Base-by-base conservation (phyloP, 1,139 yeast genomes). In the Petasospora rhodanensis region DNA sequence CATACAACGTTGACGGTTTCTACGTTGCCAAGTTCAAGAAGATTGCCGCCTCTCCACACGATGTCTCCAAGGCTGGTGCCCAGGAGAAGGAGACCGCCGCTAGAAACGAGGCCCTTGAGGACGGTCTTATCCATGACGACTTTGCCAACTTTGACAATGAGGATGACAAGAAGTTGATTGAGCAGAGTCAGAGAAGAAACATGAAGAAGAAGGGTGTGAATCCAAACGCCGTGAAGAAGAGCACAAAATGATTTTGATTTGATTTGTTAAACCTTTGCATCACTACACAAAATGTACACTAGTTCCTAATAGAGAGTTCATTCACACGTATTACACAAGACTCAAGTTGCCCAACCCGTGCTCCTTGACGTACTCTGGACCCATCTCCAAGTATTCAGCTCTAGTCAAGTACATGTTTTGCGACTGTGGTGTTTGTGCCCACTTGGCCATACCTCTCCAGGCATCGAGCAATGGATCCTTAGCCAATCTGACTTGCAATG, bases 1-100 rank as follows among this genome's bases (percentile, higher is more conserved):
- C 95, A 20, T 91, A 91, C 59, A 93, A 93, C 59, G 98, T 93
- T 35, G 99, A 93, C 63, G 99, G 99, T 22, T 93, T 93, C 70
- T 93, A 69, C 59, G 98, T 93, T 41, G 98, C 99, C 40, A 91
- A 91, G 58, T 85, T 93, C 68, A 78, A 85, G 64, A 93, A 93
- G 73, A 79, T 76, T 45, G 95, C 91, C 2, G 70, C 96, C 40
- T 79, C 94, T 42, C 81, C 89, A 31, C 85, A 79, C 49, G 93
- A 82, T 61, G 73, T 77, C 38, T 78, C 89, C 42, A 84, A 82
- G 65, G 89, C 93, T 7, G 91, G 95, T 48, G 95, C 96, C 27
- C 73, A 71, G 54, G 96, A 85, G 62, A 85, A 85, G 68, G 96
- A 85, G 60, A 66, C 69, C 24, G 62, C 73, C 41, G 94, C 94